phyloP scores from a whole-genome alignment of 2,329 filamentous ascomycete species.

The Hypomyces perniciosus region DNA sequence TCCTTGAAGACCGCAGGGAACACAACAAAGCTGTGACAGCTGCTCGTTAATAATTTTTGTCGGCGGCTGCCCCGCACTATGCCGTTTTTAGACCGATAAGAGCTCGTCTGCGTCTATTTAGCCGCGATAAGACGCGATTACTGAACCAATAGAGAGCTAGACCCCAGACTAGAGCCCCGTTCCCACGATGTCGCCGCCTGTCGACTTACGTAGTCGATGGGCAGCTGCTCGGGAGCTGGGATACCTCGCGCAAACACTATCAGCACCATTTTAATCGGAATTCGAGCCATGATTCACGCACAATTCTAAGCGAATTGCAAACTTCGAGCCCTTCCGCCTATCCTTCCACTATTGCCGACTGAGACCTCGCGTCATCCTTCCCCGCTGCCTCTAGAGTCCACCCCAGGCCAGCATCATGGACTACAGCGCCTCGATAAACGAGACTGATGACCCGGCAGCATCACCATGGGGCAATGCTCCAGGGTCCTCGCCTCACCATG shows the following conservation, averaged over 20 bases:
- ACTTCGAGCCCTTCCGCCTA: not conserved
- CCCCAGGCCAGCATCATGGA: slow-evolving; percentile 40
- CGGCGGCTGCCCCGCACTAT: slow-evolving; percentile 35
- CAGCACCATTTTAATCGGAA: slow-evolving; percentile 1
- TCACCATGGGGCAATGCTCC: slow-evolving; percentile 55
- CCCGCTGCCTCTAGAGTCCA: slow-evolving; percentile 12
- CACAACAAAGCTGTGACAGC: slow-evolving; percentile 10
- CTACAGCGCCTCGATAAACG: slow-evolving; percentile 51
- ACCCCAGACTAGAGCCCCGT: slow-evolving; percentile 9
- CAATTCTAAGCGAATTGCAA: not conserved
- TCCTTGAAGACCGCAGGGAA: not conserved
- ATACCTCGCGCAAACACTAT: slow-evolving; percentile 9
- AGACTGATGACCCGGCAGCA: slow-evolving; percentile 46
- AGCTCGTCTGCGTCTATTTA: slow-evolving; percentile 13
- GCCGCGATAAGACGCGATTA: slow-evolving; percentile 21
- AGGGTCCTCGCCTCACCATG: slow-evolving; percentile 42
- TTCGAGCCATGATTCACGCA: slow-evolving; percentile 9
- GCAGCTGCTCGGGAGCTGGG: slow-evolving; percentile 1
- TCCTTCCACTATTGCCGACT: not conserved
- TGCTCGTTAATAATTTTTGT: slow-evolving; percentile 10
- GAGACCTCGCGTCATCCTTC: slow-evolving; percentile 15
- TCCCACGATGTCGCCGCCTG: slow-evolving; percentile 17
- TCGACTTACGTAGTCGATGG: slow-evolving; percentile 25
- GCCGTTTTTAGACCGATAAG: slow-evolving; percentile 25
- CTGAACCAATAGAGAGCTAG: slow-evolving; percentile 11